Base-by-base conservation (phyloP, 768 basidiomycete species). In the Tylopilus sp. region DNA sequence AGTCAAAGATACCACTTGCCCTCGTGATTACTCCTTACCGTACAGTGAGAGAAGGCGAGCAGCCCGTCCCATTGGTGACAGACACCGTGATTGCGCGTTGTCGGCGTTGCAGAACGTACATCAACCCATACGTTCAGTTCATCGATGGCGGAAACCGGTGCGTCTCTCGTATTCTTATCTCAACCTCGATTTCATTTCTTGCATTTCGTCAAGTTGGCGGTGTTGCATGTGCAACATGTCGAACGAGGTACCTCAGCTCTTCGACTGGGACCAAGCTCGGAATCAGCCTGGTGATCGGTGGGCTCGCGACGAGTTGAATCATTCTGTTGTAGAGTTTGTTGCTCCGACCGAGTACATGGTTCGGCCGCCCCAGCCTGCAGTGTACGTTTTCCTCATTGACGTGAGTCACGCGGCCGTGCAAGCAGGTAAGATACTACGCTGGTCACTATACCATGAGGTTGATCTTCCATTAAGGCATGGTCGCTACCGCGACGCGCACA, bases 331-430 rank as follows among this genome's bases (percentile, higher is more conserved):
- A 46, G 97, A 99, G 70, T 99, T 85, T 65, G 90, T 99, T 48
- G 97, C 97, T 1, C 95, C 97, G 7, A 96, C 94, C 0, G 97
- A 99, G 73, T 99, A 99, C 72, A 98, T 98, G 97, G 96, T 95
- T 66, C 89, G 97, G 58, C 88, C 97, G 6, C 97, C 97, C 48
- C 97, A 98, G 70, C 93, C 97, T 6, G 92, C 95, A 17, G 92
- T 97, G 48, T 98, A 96, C 71, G 81, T 96, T 52, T 97, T 98
- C 79, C 81, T 98, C 67, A 90, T 99, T 72, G 97, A 99, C 65
- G 94, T 98, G 59, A 92, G 92, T 65, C 91, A 96, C 65, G 70
- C 85, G 34, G 95, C 96, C 28, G 81, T 99, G 40, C 89, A 93
- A 72, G 91, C 91, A 40, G 90, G 89, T 89, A 57, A 54, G 79